Conservation (phyloP, 2,329 filamentous ascomycete genomes). For the Ilyonectria destructans region DNA sequence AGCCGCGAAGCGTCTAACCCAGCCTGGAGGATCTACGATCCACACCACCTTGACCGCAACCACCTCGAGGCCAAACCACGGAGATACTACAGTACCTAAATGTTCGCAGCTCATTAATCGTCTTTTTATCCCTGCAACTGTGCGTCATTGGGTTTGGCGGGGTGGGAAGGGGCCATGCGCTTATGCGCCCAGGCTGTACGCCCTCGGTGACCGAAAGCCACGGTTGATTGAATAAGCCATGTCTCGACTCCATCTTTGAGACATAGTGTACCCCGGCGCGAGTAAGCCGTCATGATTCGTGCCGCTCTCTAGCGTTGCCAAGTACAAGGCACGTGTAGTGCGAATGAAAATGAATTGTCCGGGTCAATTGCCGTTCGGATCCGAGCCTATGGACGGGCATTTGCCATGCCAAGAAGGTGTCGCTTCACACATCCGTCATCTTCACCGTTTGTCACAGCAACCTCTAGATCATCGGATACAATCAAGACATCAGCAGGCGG, state of each 20-base stretch:
- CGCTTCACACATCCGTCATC: background rate
- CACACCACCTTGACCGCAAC: constrained; percentile 13
- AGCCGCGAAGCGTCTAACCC: constrained; percentile 42
- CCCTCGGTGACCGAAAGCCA: background rate
- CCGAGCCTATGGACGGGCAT: background rate
- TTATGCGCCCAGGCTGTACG: background rate
- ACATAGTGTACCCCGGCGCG: background rate
- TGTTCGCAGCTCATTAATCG: background rate
- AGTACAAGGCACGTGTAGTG: background rate
- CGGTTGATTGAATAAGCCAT: background rate
- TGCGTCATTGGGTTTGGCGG: background rate
- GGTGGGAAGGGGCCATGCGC: background rate
- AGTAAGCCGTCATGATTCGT: background rate
- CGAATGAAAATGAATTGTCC: background rate
- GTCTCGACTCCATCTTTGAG: background rate
- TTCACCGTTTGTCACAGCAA: background rate
- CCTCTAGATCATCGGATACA: background rate
- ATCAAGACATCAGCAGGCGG: background rate
- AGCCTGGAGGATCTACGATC: constrained; percentile 25
- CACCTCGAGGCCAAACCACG: background rate
- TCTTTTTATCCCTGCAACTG: background rate
- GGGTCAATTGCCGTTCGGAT: background rate
- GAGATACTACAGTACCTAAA: too few species aligned
- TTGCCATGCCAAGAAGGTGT: background rate
- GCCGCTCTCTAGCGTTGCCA: background rate